These are phyloP conservation scores for Chondrus crispus DNA, from an alignment of 23 red algal genomes.

Conservation along the genomic window DNA sequence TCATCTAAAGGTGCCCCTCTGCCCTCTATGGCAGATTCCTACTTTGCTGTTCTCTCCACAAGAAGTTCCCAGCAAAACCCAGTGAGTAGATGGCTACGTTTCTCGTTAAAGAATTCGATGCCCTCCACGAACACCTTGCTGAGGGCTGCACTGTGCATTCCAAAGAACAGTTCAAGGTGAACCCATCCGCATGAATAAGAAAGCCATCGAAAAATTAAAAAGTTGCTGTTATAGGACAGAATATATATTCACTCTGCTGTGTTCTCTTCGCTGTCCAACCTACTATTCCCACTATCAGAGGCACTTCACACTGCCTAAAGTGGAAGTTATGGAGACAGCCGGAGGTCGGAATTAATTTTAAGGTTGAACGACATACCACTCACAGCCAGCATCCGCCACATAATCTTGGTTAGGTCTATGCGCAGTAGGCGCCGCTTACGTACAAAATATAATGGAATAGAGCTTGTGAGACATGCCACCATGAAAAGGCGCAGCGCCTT, in stretches of 20 bases:
- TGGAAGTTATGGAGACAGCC: not conserved
- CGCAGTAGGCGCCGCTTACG: too few species aligned
- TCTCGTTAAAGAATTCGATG: not conserved
- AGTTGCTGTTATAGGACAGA: not conserved
- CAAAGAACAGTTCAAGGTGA: not conserved
- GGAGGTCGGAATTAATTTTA: not conserved
- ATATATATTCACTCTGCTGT: not conserved
- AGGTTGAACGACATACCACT: not conserved
- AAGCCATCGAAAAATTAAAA: not conserved
- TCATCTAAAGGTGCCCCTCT: slow-evolving; percentile 20
- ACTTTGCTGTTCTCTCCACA: not conserved
- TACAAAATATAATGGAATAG: too few species aligned
- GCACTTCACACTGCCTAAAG: not conserved
- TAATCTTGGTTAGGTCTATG: too few species aligned
- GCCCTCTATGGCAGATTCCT: not conserved
- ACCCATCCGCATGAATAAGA: not conserved
- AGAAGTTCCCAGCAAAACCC: not conserved
- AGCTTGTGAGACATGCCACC: too few species aligned
- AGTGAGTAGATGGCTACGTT: not conserved
- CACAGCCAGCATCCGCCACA: too few species aligned
- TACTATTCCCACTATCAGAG: not conserved
- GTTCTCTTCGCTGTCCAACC: not conserved
- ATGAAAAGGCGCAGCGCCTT: too few species aligned
- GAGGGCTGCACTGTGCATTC: not conserved
- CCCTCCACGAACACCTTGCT: slow-evolving; percentile 15